Evolutionary conservation across 257 asterid species (phyloP), one percentile per base, ranked within the genome.

Genomic region (Linaria vulgaris): DNA sequence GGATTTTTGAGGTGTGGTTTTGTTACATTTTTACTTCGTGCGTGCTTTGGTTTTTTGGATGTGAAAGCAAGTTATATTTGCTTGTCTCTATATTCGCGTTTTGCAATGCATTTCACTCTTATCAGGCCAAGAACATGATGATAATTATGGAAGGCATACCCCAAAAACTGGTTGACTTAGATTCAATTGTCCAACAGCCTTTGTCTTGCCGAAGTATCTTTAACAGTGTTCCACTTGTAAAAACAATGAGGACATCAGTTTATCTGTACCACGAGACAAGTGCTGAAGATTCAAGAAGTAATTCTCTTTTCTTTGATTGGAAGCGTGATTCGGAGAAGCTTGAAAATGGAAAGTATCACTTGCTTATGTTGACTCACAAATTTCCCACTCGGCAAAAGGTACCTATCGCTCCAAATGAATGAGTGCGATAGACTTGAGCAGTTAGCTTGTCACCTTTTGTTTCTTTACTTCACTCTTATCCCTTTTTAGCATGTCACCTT

Each of bases 371-470:
- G 74, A 70, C 64, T 63, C 96, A 94, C 83, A 94, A 94, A 67
- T 90, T 83, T 75, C 97, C 97, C 50, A 34, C 82, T 67, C 84
- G 71, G 73, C 76, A 62, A 22, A 83, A 80, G 96, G 97, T 90
- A 78, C 25, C 21, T 38, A 66, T 13, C 67, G n/a, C 52, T 61
- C 63, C 62, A 16, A 75, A 39, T n/a, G 37, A 69, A 52, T 34
- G 22, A 56, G 2, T n/a, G 37, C 56, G 43, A 60, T 24, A 37
- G 55, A 34, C 59, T 66, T 39, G 56, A 25, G 30, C 59, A n/a
- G 16, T 34, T 47, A 48, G 34, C 50, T 56, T 22, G 24, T 38
- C 46, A 47, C 47, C 20, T 46, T 37, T 4, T 57, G 44, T 14
- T 62, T 67, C 74, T 57, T 72, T 30, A 54, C 49, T 37, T 25